Evolutionary conservation across 2,329 filamentous ascomycete species (phyloP).

Genomic region (Trichoderma sp.): DNA sequence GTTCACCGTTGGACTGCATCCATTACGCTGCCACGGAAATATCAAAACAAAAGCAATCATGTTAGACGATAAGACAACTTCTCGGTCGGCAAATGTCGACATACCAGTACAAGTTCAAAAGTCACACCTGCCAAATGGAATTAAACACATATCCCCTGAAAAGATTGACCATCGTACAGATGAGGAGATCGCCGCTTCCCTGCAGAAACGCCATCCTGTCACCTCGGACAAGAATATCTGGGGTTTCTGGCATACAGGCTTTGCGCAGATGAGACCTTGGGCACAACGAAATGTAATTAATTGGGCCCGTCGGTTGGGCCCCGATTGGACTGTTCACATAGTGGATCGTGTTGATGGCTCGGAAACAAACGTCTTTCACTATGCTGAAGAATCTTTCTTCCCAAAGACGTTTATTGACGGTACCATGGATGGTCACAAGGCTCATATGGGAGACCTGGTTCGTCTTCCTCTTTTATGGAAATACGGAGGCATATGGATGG

Average conservation of each 20-base stretch:
- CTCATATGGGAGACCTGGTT: constrained; percentile 47
- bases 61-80: not conserved
- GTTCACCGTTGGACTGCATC: not conserved
- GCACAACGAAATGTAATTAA: constrained; percentile 36
- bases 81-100: not conserved
- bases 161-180: constrained; percentile 30
- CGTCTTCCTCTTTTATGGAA: constrained; percentile 41
- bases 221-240: constrained; percentile 42
- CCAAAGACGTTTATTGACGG: constrained; percentile 41
- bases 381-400: constrained; percentile 34
- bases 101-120: not conserved
- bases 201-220: constrained; percentile 31
- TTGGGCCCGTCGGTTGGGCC: constrained; percentile 37
- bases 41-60: not conserved
- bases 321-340: constrained; percentile 40
- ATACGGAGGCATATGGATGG: constrained; percentile 44
- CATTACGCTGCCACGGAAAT: not conserved
- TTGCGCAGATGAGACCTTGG: constrained; percentile 34
- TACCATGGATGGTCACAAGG: constrained; percentile 44
- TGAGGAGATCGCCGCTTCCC: constrained; percentile 31
- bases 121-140: not conserved
- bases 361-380: constrained; percentile 36
- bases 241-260: constrained; percentile 42
- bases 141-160: not conserved
- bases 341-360: constrained; percentile 38